Base-by-base conservation (phyloP, 805 yeast genomes). In the Candida suzukii region DNA sequence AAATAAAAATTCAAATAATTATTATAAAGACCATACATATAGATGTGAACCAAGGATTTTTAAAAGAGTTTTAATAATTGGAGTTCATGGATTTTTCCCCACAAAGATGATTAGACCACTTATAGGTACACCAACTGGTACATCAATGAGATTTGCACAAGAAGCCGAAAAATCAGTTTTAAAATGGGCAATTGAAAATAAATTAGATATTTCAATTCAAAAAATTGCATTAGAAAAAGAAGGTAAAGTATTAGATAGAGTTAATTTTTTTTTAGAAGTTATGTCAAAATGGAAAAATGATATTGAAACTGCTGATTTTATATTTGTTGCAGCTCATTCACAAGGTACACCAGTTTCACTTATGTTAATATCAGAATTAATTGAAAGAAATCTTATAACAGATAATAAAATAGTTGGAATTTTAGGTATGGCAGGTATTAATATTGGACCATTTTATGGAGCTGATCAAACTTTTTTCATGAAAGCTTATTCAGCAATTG, bases 21-120 rank as follows among this genome's bases (percentile, higher is more conserved):
- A 29, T 29, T 43, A 28, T 39, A 41, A 18, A 37, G 44, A 38
- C 4, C 56, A 53, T 43, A 41, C 58, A 10, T 43, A 46, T 26
- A 35, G 58, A 17, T 21, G 20, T 10, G 37, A 41, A 9, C 53
- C 67, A 0, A 44, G 51, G 3, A 22, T 16, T 1, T 49, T 75
- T 41, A 74, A 75, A 43, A 77, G 79, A 47, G 85, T 85, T 0
- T 71, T 91, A 25, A 83, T 93, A 28, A 78, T 91, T 44, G 99
- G 99, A 0, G 90, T 91, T 2, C 99, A 91, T 64, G 99, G 99
- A 1, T 91, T 90, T 55, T 91, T 93, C 66, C 99, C 99, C 0
- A 84, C 88, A 2, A 77, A 74, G 47, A 80, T 88, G 71, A 68
- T 93, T 10, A 66, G 99, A 39, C 88, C 95, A 0, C 54, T 91